Base-by-base conservation (phyloP, 371 early-diverging fungal genomes). In the Mortierella sp. region DNA sequence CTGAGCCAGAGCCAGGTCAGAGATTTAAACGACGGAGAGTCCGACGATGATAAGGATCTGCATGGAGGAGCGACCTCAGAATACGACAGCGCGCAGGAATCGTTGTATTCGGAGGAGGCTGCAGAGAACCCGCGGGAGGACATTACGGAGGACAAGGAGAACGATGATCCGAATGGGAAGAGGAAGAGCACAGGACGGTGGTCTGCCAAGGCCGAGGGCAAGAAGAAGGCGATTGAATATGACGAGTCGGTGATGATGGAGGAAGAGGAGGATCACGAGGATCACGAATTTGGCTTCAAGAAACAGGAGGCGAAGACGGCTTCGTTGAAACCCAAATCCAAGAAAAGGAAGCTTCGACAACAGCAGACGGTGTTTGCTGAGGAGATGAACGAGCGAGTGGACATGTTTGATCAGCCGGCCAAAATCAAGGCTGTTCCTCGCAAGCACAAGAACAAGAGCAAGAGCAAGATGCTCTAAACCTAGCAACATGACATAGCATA, bases 331-430 rank as follows among this genome's bases (percentile, higher is more conserved):
- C 55, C 70, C 68, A 73, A 78, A 31, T 44, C 45, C 60, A 76
- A 58, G n/a, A 85, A 79, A 77, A 38, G 86, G 26, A 78, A 78
- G 34, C 71, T 86, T 31, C 74, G 86, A 26, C 28, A 68, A 6
- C 45, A 70, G 63, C 75, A 74, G 16, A 78, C 82, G 31, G 60
- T 86, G 2, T 70, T 82, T 38, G 75, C 42, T 34, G 82, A 86
- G 44, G 86, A 82, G 47, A 86, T 86, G 75, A 72, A 75, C 48
- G 86, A 86, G 73, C 28, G 42, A 5, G 72, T 82, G 14, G 82
- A 79, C 11, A 76, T 81, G 34, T 24, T 8, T 21, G 68, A 19
- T 21, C 68, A 68, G 68, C 72, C 44, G 8, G 72, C 47, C 72
- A 71, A 16, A 28, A 45, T 21, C 68, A 19, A 68, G 38, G 42